phyloP scores from a whole-genome alignment of 257 asterid genomes.

The Petunia axillaris region DNA sequence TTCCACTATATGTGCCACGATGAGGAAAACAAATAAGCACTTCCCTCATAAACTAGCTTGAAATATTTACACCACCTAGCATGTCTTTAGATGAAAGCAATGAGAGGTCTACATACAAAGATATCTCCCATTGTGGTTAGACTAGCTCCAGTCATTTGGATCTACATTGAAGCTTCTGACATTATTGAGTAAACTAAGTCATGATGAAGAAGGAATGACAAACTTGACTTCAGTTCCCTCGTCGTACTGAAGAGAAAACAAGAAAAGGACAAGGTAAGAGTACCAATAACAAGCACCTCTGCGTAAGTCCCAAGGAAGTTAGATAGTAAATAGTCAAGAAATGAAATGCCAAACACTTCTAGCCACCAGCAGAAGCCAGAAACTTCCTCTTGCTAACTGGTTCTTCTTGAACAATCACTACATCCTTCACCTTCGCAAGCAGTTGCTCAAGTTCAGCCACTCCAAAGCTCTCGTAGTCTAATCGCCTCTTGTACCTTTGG shows the following conservation, averaged over 20 bases:
- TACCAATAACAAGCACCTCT: slow-evolving; percentile 40
- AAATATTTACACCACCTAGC: slow-evolving; percentile 15
- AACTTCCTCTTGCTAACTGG: slow-evolving; percentile 61
- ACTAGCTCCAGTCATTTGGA: slow-evolving; percentile 17
- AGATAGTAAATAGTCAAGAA: slow-evolving; percentile 25
- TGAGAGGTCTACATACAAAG: slow-evolving; percentile 24
- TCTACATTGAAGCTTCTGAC: slow-evolving; percentile 14
- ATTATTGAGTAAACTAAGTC: slow-evolving; percentile 20
- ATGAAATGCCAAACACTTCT: slow-evolving; percentile 19
- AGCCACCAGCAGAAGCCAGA: slow-evolving; percentile 66
- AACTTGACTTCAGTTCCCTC: slow-evolving; percentile 10
- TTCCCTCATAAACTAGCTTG: slow-evolving; percentile 6
- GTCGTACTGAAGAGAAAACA: slow-evolving; percentile 16
- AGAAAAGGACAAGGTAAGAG: slow-evolving; percentile 15
- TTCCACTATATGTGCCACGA: neutral
- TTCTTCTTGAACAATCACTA: slow-evolving; percentile 76
- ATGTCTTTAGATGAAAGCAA: slow-evolving; percentile 15
- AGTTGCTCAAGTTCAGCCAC: slow-evolving; percentile 75
- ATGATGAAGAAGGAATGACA: slow-evolving; percentile 22
- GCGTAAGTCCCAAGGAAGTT: slow-evolving; percentile 19
- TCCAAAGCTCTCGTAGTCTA: slow-evolving; percentile 67
- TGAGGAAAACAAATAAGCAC: too few species aligned
- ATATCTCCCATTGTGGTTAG: slow-evolving; percentile 3
- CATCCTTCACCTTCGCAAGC: slow-evolving; percentile 71
- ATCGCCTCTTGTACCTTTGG: slow-evolving; percentile 76